Evolutionary conservation across 352 stramenopile species (phyloP).

Genomic region (Aphanomyces astaci): DNA sequence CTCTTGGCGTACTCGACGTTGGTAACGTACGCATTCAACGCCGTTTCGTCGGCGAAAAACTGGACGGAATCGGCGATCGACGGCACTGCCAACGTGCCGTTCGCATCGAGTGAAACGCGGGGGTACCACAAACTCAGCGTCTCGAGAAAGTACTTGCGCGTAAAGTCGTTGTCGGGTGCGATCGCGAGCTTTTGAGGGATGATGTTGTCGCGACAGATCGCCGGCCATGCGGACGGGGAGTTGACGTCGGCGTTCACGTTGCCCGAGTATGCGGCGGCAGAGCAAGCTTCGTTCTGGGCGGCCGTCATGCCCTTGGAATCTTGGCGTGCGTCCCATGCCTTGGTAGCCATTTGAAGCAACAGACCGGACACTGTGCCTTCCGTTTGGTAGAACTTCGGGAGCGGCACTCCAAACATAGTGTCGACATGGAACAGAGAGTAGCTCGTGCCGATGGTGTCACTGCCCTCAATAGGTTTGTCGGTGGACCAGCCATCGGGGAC

Average conservation of each 20-base stretch:
- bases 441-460: conserved; percentile 31
- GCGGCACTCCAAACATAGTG: conserved; percentile 36
- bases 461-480: conserved; percentile 16
- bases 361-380: conserved; percentile 50
- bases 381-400: conserved; percentile 46
- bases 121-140: conserved; percentile 61
- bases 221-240: not conserved
- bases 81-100: conserved; percentile 25
- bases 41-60: conserved; percentile 31
- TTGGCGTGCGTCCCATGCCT: conserved; percentile 27
- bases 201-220: not conserved
- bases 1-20: conserved; percentile 31
- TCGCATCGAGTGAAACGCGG: conserved; percentile 32
- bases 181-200: conserved; percentile 36
- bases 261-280: not conserved
- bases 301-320: not conserved
- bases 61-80: conserved; percentile 36
- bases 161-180: conserved; percentile 49
- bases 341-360: conserved; percentile 37
- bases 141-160: conserved; percentile 55
- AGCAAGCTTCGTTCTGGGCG: not conserved
- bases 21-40: conserved; percentile 33
- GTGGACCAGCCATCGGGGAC: conserved; percentile 50
- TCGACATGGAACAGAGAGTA: conserved; percentile 22
- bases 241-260: conserved; percentile 8